Evolutionary conservation across 2,329 filamentous ascomycete genomes (phyloP).

Genomic region (Diaporthe citriasiana): DNA sequence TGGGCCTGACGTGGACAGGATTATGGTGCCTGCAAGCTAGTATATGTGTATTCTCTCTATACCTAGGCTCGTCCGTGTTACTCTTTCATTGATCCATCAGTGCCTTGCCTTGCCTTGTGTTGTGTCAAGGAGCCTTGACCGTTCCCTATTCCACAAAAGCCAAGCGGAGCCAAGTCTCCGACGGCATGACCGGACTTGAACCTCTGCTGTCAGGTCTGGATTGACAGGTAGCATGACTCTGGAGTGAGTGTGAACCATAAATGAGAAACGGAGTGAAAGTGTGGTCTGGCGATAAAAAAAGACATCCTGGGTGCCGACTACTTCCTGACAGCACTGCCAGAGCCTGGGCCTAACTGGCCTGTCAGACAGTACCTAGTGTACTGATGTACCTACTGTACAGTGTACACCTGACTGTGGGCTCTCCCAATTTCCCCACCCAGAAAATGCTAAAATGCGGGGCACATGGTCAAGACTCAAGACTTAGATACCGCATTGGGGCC

Average conservation of each 20-base stretch:
- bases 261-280: not conserved
- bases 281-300: not conserved
- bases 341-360: too few relatives aligned
- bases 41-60: not conserved
- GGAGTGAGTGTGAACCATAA: not conserved
- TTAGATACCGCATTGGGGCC: conserved; percentile 30
- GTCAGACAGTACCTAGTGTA: too few relatives aligned
- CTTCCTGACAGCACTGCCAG: not conserved
- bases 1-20: conserved; percentile 67
- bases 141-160: not conserved
- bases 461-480: not conserved
- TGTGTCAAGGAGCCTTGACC: not conserved
- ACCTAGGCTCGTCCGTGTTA: not conserved
- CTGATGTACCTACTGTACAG: too few relatives aligned
- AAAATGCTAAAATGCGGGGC: conserved; percentile 30
- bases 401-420: not conserved
- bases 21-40: conserved; percentile 62
- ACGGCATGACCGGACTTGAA: not conserved
- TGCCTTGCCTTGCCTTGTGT: not conserved
- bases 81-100: too few relatives aligned
- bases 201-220: not conserved
- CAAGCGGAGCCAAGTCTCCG: not conserved
- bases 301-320: not conserved
- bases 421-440: conserved; percentile 22
- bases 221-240: not conserved